Conservation (phyloP, 306 rosid genomes). For the Cotoneaster glaucophyllus region DNA sequence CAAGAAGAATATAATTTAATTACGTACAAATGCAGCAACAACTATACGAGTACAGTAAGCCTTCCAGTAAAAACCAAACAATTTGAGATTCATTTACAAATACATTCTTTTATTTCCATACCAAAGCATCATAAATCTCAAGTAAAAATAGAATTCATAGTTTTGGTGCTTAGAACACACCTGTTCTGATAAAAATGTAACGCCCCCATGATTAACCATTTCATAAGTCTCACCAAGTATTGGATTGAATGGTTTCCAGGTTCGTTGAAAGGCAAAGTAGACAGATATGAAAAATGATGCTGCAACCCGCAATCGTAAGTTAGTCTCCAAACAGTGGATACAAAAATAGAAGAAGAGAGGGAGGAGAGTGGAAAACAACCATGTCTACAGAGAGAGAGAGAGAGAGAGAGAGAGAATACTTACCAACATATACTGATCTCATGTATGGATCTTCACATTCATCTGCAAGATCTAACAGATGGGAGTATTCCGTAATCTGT, state of each 20-base stretch:
- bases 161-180: constrained; percentile 28
- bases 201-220: constrained; percentile 68
- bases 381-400: background rate
- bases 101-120: background rate
- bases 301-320: constrained; percentile 23
- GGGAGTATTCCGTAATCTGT: constrained; percentile 89
- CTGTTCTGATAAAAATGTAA: constrained; percentile 83
- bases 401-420: constrained; percentile 15
- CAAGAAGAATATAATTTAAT: background rate
- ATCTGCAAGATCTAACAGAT: constrained; percentile 79
- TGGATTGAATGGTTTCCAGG: constrained; percentile 98
- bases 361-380: background rate
- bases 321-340: background rate
- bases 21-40: background rate
- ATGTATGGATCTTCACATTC: constrained; percentile 85
- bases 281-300: constrained; percentile 95
- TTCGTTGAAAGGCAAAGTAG: constrained; percentile 81
- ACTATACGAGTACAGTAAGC: background rate
- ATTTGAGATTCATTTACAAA: background rate
- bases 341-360: background rate
- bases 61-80: no score
- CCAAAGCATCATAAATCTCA: background rate
- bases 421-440: constrained; percentile 74
- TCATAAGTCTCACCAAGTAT: constrained; percentile 96
- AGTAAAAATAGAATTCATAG: background rate